Base-by-base conservation (phyloP, 306 rosid genomes). In the Gleditsia sinensis region DNA sequence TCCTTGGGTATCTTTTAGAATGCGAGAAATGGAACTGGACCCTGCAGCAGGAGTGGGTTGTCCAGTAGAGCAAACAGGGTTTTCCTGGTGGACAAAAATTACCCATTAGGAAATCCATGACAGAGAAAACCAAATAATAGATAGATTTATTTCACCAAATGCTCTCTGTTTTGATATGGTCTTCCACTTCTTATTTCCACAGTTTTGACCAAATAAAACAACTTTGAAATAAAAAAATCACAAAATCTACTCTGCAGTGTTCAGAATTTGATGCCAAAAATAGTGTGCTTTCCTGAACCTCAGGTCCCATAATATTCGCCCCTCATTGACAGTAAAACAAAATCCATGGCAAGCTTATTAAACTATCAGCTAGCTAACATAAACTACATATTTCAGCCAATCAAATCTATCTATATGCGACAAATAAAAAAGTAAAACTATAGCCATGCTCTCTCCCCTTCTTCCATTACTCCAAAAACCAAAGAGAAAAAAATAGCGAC, bases 71-170 rank as follows among this genome's bases (percentile, higher is more conserved):
- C 61, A 46, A 58, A 57, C 72, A 55, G 40, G 83, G 68, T 80
- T 85, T 69, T 75, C 91, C 90, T 90, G 89, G 45, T 54, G 55
- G 12, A 79, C 21, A 72, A 33, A 75, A 59, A 67, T 21, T 4
- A 54, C 49, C 65, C 67, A 17, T 61, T 58, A 64, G 63, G 65
- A 72, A 45, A 69, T 68, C 56, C 83, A 17, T 12, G 21, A 60
- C 28, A 55, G n/a, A 39, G 19, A 48, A 67, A 37, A 19, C 13
- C 5, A 24, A 49, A 37, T 25, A 33, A 28, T 51, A 23, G 21
- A 28, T 51, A 23, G 21, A 59, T 21, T 72, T 19, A 48, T 67
- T 74, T 19, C 9, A 23, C 66, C 57, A 23, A 40, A 16, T 42
- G 74, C 34, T 42, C 65, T 30, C 4, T 16, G 33, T 4, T 50